A percentile compares a stretch with the other conserved stretches of the same genome.
Evolutionary conservation across 352 stramenopile genomes (phyloP).

Genomic region (Globisporangium yorkense): DNA sequence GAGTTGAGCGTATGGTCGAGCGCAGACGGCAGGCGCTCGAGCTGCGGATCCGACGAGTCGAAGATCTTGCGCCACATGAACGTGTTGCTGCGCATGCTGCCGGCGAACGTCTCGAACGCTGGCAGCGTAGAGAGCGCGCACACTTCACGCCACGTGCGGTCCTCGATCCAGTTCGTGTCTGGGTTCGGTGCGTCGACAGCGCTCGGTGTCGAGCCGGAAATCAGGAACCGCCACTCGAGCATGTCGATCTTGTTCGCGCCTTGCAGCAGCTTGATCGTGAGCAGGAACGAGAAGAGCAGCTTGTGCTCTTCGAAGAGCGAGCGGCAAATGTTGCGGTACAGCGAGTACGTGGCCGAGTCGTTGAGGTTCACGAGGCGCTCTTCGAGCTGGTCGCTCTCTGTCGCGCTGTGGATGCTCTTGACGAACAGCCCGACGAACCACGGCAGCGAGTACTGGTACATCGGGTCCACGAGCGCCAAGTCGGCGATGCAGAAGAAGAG

Average conservation of each 20-base stretch:
- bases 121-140: constrained; percentile 32
- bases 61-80: constrained; percentile 36
- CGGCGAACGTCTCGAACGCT: constrained; percentile 21
- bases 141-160: constrained; percentile 33
- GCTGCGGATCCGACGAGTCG: constrained; percentile 32
- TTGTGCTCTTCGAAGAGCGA: constrained; percentile 95
- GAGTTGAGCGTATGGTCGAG: constrained; percentile 28
- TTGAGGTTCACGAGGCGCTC: constrained; percentile 83
- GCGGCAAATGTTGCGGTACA: constrained; percentile 93
- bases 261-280: constrained; percentile 85
- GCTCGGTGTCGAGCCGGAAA: constrained; percentile 73
- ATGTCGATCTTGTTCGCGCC: constrained; percentile 74
- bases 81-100: constrained; percentile 19
- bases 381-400: constrained; percentile 82
- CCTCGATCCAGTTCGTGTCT: constrained; percentile 28
- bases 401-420: constrained; percentile 80
- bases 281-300: constrained; percentile 91
- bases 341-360: constrained; percentile 90
- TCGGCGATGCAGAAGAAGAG: constrained; percentile 93
- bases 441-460: constrained; percentile 94
- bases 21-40: constrained; percentile 23
- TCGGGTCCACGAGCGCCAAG: constrained; percentile 87
- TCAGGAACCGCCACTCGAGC: constrained; percentile 92
- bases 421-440: constrained; percentile 92
- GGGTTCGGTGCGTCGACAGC: constrained; percentile 21